Evolutionary conservation across 345 rosid genomes (phyloP).

Genomic region (Sonneratia alba): DNA sequence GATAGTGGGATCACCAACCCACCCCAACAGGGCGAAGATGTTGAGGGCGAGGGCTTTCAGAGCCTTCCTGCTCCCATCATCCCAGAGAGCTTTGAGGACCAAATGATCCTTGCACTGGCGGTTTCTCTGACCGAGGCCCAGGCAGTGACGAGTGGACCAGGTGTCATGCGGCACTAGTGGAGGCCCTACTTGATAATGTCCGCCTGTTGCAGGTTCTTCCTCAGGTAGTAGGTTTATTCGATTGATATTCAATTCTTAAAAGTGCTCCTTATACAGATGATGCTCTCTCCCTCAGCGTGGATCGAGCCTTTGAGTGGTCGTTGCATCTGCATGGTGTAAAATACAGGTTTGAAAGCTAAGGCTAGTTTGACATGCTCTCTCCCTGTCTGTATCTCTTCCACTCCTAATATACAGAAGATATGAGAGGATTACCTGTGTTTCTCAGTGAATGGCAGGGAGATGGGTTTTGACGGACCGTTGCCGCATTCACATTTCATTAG

Average conservation of each 20-base stretch:
- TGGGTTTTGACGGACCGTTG: too few species aligned
- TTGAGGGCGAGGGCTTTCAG: constrained; percentile 22
- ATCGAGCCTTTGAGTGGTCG: not conserved
- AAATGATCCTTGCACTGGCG: constrained; percentile 95
- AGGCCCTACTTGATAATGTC: not conserved
- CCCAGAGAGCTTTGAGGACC: constrained; percentile 92
- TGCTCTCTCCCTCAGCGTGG: not conserved
- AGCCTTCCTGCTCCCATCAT: constrained; percentile 38
- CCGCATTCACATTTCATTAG: too few species aligned
- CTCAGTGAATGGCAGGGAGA: not conserved
- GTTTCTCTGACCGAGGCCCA: constrained; percentile 86
- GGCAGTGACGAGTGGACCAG: constrained; percentile 38
- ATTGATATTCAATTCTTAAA: not conserved
- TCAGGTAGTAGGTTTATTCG: constrained; percentile 6
- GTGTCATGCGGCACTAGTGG: constrained; percentile 58
- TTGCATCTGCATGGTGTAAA: not conserved
- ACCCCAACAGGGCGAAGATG: constrained; percentile 30
- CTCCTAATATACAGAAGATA: not conserved
- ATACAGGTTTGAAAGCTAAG: not conserved
- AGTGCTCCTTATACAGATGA: not conserved
- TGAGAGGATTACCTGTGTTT: not conserved
- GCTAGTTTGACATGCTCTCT: not conserved
- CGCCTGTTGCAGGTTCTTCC: not conserved
- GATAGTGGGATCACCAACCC: constrained; percentile 25
- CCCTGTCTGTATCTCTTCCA: not conserved